Conservation (phyloP, 257 asterid species). For the Asclepias syriaca region DNA sequence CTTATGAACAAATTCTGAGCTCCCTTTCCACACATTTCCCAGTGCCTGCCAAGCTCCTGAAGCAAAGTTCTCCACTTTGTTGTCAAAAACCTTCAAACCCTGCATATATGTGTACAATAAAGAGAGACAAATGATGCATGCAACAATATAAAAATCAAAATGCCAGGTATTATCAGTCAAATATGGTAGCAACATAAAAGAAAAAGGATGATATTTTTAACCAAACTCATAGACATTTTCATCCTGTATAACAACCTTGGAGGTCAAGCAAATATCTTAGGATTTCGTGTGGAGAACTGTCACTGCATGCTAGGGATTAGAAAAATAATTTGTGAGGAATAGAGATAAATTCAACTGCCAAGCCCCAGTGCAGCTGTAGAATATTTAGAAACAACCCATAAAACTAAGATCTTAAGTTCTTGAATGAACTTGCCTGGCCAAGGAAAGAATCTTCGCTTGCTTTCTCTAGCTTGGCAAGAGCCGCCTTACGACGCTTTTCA, state of each 20-base stretch:
- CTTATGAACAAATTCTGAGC: slow-evolving; percentile 60
- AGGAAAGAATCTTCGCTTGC: slow-evolving; percentile 86
- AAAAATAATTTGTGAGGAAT: background rate
- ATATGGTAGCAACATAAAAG: background rate
- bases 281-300: background rate
- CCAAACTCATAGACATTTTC: background rate
- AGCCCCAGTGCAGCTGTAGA: background rate
- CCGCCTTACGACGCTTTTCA: slow-evolving; percentile 57
- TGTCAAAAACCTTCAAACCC: slow-evolving; percentile 84
- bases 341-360: background rate
- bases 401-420: background rate
- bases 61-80: slow-evolving; percentile 78
- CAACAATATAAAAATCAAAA: background rate
- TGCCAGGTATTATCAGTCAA: background rate
- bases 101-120: slow-evolving; percentile 23
- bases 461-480: slow-evolving; percentile 76
- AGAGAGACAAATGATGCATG: background rate
- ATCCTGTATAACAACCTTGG: background rate
- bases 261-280: background rate
- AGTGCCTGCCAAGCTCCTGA: slow-evolving; percentile 98
- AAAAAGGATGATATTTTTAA: background rate
- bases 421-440: slow-evolving; percentile 61
- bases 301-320: background rate
- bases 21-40: slow-evolving; percentile 93
- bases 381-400: background rate